phyloP scores from a whole-genome alignment of 2,329 filamentous ascomycete genomes.

The Stylonectria norvegica region DNA sequence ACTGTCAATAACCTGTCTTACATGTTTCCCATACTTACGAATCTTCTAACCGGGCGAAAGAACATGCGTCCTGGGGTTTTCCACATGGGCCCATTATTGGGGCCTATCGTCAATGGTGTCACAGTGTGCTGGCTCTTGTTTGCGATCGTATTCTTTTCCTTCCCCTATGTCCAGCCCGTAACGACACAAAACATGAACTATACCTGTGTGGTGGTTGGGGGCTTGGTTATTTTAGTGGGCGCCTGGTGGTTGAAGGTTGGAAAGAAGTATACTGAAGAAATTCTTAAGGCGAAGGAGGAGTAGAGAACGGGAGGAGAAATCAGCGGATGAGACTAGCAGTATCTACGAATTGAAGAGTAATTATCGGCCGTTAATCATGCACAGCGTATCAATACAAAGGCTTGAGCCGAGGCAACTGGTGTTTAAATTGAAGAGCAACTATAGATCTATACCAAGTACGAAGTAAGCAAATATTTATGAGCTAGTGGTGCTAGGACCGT shows the following conservation, averaged over 20 bases:
- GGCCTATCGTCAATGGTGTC: slow-evolving; percentile 35
- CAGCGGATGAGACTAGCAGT: no score
- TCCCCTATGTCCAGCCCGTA: slow-evolving; percentile 41
- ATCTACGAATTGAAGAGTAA: no score
- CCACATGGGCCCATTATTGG: slow-evolving; percentile 31
- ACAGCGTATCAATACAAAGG: no score
- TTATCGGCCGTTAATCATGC: no score
- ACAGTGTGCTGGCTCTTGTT: slow-evolving; percentile 38
- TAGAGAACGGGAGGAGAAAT: no score
- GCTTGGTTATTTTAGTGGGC: slow-evolving; percentile 33
- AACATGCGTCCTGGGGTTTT: slow-evolving; percentile 41
- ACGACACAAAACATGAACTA: slow-evolving; percentile 45
- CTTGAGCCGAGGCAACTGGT: no score
- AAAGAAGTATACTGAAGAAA: slow-evolving; percentile 35
- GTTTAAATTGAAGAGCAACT: no score
- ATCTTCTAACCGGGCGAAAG: slow-evolving; percentile 37
- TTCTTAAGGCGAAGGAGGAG: slow-evolving; percentile 34
- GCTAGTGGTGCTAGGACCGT: no score
- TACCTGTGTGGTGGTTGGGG: slow-evolving; percentile 45
- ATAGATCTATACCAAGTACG: no score
- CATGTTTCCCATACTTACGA: slow-evolving; percentile 43
- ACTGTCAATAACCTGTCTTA: slow-evolving; percentile 46
- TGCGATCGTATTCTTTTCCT: slow-evolving; percentile 43
- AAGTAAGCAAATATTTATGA: no score
- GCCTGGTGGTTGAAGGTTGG: slow-evolving; percentile 43